These are phyloP conservation scores for Vigna angularis DNA, from an alignment of 306 rosid genomes.

Conservation along the genomic window DNA sequence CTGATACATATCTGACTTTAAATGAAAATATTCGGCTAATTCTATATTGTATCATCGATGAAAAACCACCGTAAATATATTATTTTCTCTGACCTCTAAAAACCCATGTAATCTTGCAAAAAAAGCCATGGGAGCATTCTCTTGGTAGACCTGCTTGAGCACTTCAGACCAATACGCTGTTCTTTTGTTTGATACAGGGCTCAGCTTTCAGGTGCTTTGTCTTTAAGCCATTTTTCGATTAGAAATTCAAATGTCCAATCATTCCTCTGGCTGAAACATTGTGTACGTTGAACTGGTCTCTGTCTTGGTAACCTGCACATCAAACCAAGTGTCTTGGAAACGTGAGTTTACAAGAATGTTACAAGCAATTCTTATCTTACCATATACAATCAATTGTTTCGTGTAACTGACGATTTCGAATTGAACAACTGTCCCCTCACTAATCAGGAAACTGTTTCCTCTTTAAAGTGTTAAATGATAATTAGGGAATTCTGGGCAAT, in stretches of 20 bases:
- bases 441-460: conserved; percentile 41
- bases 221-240: conserved; percentile 28
- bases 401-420: conserved; percentile 37
- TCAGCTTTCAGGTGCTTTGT: conserved; percentile 35
- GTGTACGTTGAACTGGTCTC: conserved; percentile 76
- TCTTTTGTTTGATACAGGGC: conserved; percentile 38
- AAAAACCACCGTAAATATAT: conserved; percentile 34
- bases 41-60: conserved; percentile 32
- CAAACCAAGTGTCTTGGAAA: not conserved
- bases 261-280: conserved; percentile 69
- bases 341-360: conserved; percentile 36
- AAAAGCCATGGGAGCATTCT: conserved; percentile 45
- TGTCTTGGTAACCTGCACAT: conserved; percentile 85
- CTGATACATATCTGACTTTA: conserved; percentile 43
- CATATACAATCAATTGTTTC: conserved; percentile 40
- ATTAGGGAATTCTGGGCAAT: conserved; percentile 24
- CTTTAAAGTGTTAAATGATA: conserved; percentile 23
- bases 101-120: conserved; percentile 42
- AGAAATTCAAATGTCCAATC: conserved; percentile 41
- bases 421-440: conserved; percentile 47
- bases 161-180: conserved; percentile 33
- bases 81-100: conserved; percentile 42
- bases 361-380: conserved; percentile 39
- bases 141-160: conserved; percentile 38
- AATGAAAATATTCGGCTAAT: conserved; percentile 31